Evolutionary conservation across 2,329 filamentous ascomycete genomes (phyloP).

Genomic region (Arthroderma sp.): DNA sequence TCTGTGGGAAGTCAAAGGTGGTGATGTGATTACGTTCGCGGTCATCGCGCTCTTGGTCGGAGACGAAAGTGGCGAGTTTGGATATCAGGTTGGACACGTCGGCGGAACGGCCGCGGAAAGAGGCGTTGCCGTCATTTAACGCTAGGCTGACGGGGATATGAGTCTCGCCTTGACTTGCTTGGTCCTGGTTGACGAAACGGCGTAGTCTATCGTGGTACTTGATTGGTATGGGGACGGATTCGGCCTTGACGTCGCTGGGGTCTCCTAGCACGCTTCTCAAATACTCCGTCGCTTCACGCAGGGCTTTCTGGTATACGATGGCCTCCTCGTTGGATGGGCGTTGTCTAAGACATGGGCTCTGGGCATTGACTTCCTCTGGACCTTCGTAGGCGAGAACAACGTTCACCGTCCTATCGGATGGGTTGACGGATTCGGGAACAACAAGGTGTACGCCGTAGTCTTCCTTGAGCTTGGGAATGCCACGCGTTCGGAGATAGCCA

Average conservation of each 20-base stretch:
- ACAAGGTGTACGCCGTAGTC: slow-evolving; percentile 39
- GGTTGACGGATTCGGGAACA: slow-evolving; percentile 33
- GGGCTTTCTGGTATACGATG: slow-evolving; percentile 44
- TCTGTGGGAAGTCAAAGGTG: slow-evolving; percentile 86
- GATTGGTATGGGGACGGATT: slow-evolving; percentile 42
- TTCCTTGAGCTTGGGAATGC: slow-evolving; percentile 28
- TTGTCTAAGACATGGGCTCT: slow-evolving; percentile 45
- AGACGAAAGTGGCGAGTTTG: slow-evolving; percentile 68
- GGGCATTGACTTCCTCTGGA: slow-evolving; percentile 14
- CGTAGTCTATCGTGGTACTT: slow-evolving; percentile 55
- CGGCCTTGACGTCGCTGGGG: slow-evolving; percentile 44
- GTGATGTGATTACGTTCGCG: slow-evolving; percentile 81
- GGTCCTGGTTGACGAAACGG: slow-evolving; percentile 47
- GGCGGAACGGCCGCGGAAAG: slow-evolving; percentile 63
- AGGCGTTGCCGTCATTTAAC: slow-evolving; percentile 45
- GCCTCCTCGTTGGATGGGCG: slow-evolving; percentile 45
- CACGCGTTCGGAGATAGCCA: slow-evolving; percentile 33
- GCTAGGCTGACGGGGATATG: slow-evolving; percentile 47
- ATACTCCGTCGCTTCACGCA: slow-evolving; percentile 48
- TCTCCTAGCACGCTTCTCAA: slow-evolving; percentile 43
- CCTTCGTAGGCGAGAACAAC: slow-evolving; percentile 43
- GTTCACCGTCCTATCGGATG: slow-evolving; percentile 24
- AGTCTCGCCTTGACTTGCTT: slow-evolving; percentile 38
- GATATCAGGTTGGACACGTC: slow-evolving; percentile 58
- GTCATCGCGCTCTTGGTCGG: slow-evolving; percentile 82